These are phyloP conservation scores for Aspergillus novofumigatus DNA, from an alignment of 2,329 filamentous ascomycete genomes.

Conservation along the genomic window DNA sequence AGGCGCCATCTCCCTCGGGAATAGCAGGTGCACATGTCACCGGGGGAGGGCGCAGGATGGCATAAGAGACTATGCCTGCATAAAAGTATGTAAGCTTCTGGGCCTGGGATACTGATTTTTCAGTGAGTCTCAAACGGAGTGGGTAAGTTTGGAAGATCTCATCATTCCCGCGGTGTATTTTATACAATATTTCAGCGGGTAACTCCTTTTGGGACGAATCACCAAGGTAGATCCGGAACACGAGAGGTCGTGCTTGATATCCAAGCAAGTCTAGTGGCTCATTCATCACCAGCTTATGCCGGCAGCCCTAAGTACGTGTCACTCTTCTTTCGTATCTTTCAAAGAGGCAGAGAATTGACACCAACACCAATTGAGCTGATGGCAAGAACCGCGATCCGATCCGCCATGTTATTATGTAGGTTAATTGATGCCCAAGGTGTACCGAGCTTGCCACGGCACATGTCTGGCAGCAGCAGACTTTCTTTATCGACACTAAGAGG, in stretches of 20 bases:
- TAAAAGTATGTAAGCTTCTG: constrained; percentile 56
- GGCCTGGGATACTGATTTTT: constrained; percentile 33
- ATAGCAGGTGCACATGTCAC: constrained; percentile 25
- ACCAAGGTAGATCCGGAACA: constrained; percentile 23
- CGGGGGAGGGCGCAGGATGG: constrained; percentile 53
- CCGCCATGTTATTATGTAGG: constrained; percentile 43
- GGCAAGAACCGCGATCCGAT: constrained; percentile 15
- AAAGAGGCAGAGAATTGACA: neutral
- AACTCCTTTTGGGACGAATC: constrained; percentile 7
- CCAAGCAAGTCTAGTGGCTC: constrained; percentile 23
- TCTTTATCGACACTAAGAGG: constrained; percentile 27
- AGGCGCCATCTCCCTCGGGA: constrained; percentile 9
- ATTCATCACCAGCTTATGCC: constrained; percentile 6
- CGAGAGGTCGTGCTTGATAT: constrained; percentile 33
- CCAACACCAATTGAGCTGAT: constrained; percentile 16
- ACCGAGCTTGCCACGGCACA: constrained; percentile 46
- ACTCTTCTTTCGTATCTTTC: neutral
- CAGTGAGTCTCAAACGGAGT: constrained; percentile 16
- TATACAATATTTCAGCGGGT: constrained; percentile 17
- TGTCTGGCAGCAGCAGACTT: constrained; percentile 48
- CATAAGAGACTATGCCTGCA: constrained; percentile 53
- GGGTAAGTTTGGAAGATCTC: constrained; percentile 3
- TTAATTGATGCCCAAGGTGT: constrained; percentile 47
- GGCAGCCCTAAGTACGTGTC: neutral
- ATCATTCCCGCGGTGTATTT: neutral